Base-by-base conservation (phyloP, 495 filamentous ascomycete genomes). In the Penicillium ucsense region DNA sequence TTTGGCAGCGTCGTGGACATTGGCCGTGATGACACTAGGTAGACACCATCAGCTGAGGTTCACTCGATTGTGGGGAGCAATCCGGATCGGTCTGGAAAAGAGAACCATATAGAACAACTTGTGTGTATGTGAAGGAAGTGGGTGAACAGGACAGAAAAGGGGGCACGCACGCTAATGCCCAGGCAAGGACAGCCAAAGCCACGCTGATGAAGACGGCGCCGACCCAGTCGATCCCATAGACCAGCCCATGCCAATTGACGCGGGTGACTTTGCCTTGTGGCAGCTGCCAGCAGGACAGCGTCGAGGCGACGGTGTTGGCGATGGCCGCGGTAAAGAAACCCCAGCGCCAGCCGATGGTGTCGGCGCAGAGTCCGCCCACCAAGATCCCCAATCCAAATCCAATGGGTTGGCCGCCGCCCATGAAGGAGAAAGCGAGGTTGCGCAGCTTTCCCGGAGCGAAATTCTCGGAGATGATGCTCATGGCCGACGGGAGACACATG, bases 291-390 rank as follows among this genome's bases (percentile, higher is more conserved):
- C 10, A 11, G 9, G 35, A 9, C 4, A 37, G 35, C 9, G 12
- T 20, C 1, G n/a, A 20, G 28, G 8, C 37, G 11, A 27, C 36
- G 46, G 8, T 37, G 12, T 54, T 46, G 8, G 69, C 40, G 3
- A 56, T 65, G 9, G 66, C 64, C 8, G 55, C 60, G 35, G 71
- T 48, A 48, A 74, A 77, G 45, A 60, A 78, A 1, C 66, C 67
- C 40, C 50, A 62, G 7, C 74, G 41, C 75, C 72, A 76, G 10
- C 71, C 69, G 38, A 72, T 49, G 0, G 48, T 59, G 6, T 73
- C 51, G 2, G 66, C 56, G 31, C 78, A 69, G 4, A 78, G 50
- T 6, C 77, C 75, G 10, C 71, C 70, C 1, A 79, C 6, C 6
- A 40, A 4, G 3, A 40, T 4, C 9, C 38, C 38, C 7, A 40